phyloP scores from a whole-genome alignment of 495 filamentous ascomycete species.

The Penicillium manginii region DNA sequence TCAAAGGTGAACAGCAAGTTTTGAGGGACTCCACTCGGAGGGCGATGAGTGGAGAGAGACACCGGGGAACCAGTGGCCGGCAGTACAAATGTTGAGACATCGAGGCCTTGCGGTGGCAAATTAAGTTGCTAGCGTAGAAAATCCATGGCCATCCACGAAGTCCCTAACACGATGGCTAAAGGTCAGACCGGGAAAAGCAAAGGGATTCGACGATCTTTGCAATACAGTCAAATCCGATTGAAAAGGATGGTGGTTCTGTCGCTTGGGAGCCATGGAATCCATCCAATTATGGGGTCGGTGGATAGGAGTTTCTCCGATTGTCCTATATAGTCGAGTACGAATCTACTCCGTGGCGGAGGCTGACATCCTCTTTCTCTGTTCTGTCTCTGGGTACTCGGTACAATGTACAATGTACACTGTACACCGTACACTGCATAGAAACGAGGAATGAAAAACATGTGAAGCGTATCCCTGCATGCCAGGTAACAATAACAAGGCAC shows the following conservation, averaged over 20 bases:
- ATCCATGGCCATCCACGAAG: not conserved
- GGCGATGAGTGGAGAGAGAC: not conserved
- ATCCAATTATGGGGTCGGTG: not conserved
- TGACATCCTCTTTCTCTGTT: no score
- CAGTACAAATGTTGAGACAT: slow-evolving; percentile 4
- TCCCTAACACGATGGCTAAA: not conserved
- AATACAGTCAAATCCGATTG: not conserved
- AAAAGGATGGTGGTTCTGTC: slow-evolving; percentile 1
- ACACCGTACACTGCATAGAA: no score
- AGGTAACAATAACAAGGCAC: slow-evolving; percentile 34
- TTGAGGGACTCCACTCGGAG: slow-evolving; percentile 2
- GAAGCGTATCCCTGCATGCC: slow-evolving; percentile 38
- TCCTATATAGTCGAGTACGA: not conserved
- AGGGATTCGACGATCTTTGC: slow-evolving; percentile 1
- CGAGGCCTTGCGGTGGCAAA: not conserved
- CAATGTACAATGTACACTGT: slow-evolving; percentile 11
- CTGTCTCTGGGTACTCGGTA: slow-evolving; percentile 1
- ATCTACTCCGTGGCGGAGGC: no score
- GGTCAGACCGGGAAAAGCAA: not conserved
- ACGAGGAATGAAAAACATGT: slow-evolving; percentile 36
- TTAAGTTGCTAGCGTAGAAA: slow-evolving; percentile 4
- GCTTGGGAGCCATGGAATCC: slow-evolving; percentile 2
- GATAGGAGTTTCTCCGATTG: not conserved
- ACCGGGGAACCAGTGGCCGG: not conserved
- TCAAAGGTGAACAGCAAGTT: slow-evolving; percentile 1